phyloP scores from a whole-genome alignment of 2,329 filamentous ascomycete genomes.

The Cercospora brassicicola region DNA sequence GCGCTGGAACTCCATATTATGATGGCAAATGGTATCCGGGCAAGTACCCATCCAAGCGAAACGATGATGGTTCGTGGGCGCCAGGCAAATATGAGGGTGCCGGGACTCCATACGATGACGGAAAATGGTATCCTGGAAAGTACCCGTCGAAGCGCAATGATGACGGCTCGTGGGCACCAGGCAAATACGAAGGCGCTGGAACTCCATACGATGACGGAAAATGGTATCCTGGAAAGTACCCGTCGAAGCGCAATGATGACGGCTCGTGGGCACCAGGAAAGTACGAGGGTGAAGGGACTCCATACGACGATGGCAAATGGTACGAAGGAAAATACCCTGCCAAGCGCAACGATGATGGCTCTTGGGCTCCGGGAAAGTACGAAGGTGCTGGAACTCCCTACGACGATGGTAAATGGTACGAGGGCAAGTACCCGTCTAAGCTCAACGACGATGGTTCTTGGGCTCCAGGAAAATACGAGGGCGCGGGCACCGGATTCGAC shows the following conservation, averaged over 20 bases:
- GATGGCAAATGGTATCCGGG: neutral
- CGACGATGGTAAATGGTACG: neutral
- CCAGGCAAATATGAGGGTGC: neutral
- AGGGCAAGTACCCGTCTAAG: neutral
- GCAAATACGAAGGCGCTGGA: neutral
- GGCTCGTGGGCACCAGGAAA: neutral
- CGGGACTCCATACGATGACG: neutral
- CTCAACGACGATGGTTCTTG: neutral
- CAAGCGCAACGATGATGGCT: neutral
- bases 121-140: neutral
- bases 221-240: neutral
- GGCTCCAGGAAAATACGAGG: neutral
- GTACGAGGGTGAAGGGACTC: neutral
- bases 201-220: neutral
- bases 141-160: neutral
- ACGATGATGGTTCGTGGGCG: neutral
- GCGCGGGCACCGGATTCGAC: neutral
- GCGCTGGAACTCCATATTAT: neutral
- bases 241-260: neutral
- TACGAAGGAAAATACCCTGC: neutral
- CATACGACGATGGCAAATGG: neutral
- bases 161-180: neutral
- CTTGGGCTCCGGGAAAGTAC: neutral
- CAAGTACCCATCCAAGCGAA: neutral
- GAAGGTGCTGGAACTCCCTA: neutral